Percentiles rank a stretch among this genome's conserved stretches.
Evolutionary conservation across 2,329 filamentous ascomycete genomes (phyloP).

Genomic region (Didymella exigua): DNA sequence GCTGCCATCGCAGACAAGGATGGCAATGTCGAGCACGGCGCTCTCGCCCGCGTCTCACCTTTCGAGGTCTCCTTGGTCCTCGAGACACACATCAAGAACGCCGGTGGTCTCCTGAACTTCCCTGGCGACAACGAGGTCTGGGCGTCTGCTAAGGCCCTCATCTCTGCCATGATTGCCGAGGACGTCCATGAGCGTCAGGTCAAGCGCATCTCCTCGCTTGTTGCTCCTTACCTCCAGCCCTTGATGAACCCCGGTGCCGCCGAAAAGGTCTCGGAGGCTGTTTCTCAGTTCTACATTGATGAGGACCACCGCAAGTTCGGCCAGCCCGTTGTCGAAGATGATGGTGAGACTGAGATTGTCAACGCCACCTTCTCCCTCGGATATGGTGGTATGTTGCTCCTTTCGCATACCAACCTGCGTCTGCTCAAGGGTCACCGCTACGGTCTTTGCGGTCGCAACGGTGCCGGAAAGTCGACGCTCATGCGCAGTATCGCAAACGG

Average conservation of each 20-base stretch:
- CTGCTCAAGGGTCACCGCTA: constrained; percentile 97
- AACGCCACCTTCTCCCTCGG: constrained; percentile 97
- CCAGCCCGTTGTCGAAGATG: constrained; percentile 82
- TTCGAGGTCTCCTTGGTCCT: constrained; percentile 78
- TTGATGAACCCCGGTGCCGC: constrained; percentile 68
- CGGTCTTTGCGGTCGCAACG: constrained; percentile 94
- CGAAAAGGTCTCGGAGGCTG: constrained; percentile 69
- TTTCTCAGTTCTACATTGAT: constrained; percentile 78
- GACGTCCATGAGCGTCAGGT: constrained; percentile 84
- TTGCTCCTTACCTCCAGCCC: constrained; percentile 76
- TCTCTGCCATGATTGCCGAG: constrained; percentile 83
- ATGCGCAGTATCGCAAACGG: constrained; percentile 96
- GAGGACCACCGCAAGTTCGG: constrained; percentile 90
- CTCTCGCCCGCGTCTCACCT: constrained; percentile 68
- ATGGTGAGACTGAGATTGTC: constrained; percentile 93
- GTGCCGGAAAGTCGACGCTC: constrained; percentile 97
- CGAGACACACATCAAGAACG: constrained; percentile 75
- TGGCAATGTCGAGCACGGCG: constrained; percentile 61
- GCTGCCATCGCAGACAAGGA: constrained; percentile 77
- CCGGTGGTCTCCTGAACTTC: constrained; percentile 66
- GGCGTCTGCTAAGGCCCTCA: constrained; percentile 72
- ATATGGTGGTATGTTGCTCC: constrained; percentile 94
- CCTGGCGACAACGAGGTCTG: constrained; percentile 67
- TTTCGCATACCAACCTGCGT: constrained; percentile 93
- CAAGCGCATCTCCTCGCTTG: constrained; percentile 69